Evolutionary conservation across 768 basidiomycete species (phyloP), one percentile per base, ranked within the genome.

Genomic region (Lyophyllum semitale): DNA sequence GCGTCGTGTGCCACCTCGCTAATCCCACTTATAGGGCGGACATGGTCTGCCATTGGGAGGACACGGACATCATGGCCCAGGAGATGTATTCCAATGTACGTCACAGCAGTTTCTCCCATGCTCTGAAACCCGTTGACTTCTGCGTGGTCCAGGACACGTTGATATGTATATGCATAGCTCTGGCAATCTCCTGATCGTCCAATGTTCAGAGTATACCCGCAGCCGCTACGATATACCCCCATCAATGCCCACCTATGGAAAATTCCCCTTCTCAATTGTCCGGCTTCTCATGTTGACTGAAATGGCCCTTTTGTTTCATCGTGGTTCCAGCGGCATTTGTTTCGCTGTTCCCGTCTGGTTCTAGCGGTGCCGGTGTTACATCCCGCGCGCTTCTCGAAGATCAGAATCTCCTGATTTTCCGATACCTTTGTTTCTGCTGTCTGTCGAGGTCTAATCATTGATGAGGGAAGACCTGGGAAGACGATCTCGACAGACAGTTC

Each of bases 1-100:
- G 30, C 54, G 43, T 59, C 52, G 42, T 41, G 18, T 55, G 40
- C 32, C 54, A 41, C 40, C 35, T 57, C 48, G 18, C 38, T 60
- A 40, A 59, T 44, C 18, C 54, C 43, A 32, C 40, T 46, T 57
- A 45, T 61, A 93, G 91, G 61, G 89, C 88, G 44, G 89, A 90
- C 69, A 83, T 94, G 73, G 82, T 80, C 46, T 91, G 88, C 58
- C 92, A 94, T 65, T 94, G 91, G 91, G 91, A 94, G 74, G 91
- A 93, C 59, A 82, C 83, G 49, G 92, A 94, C 66, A 76, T 79
- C 48, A 84, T 91, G 55, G 80, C 85, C 38, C 85, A 91, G 69
- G 91, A 93, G 71, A 77, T 93, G 66, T 91, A 81, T 72, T 77
- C 79, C 44, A 94, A 91, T 66, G 91, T 92, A 71, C 59, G 89